Evolutionary conservation across 768 basidiomycete genomes (phyloP).

Genomic region (Mycena kentingensis): DNA sequence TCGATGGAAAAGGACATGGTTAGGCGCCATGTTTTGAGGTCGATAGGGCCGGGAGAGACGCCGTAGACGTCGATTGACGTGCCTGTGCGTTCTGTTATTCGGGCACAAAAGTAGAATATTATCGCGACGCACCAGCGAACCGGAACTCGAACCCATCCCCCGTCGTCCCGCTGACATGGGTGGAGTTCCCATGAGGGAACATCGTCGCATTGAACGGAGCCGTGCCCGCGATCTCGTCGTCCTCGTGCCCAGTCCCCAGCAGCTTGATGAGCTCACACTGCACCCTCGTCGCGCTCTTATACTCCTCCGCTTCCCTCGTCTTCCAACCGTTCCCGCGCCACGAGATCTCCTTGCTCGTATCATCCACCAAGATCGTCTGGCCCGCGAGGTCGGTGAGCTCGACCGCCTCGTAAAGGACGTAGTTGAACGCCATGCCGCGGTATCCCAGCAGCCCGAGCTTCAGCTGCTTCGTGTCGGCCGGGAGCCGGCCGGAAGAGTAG

Average conservation of each 20-base stretch:
- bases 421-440: slow-evolving; percentile 7
- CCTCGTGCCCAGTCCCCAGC: not conserved
- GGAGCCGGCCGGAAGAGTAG: not conserved
- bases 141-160: slow-evolving; percentile 8
- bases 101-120: not conserved
- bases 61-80: not conserved
- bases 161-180: not conserved
- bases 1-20: not conserved
- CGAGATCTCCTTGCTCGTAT: slow-evolving; percentile 10
- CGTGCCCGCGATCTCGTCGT: not conserved
- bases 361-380: slow-evolving; percentile 18
- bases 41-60: not conserved
- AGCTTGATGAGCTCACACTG: not conserved
- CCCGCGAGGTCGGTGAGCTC: slow-evolving; percentile 5
- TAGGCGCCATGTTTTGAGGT: not conserved
- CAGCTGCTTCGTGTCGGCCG: not conserved
- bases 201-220: too few relatives aligned
- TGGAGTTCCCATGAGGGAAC: slow-evolving; percentile 9
- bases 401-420: slow-evolving; percentile 9
- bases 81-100: not conserved
- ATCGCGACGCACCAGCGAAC: slow-evolving; percentile 5
- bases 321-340: slow-evolving; percentile 12
- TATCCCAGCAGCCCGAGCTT: not conserved
- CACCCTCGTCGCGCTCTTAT: not conserved
- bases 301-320: not conserved